Base-by-base conservation (phyloP, 2,329 filamentous ascomycete species). In the Pseudogymnoascus sp. region DNA sequence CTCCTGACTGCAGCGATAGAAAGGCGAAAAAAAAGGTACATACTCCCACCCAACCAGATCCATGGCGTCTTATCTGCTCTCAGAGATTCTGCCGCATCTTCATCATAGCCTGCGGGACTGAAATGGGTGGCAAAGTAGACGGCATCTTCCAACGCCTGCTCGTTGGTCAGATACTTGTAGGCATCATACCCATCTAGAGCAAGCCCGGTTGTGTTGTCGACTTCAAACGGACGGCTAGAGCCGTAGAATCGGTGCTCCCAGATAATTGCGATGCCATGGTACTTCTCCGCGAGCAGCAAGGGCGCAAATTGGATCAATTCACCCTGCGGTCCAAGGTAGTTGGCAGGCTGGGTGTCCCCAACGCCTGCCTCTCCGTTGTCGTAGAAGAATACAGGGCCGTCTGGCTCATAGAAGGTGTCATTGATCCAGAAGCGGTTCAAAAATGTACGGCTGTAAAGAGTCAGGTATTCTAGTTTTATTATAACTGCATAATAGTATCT, bases 201-300 rank as follows among this genome's bases (percentile, higher is more conserved):
- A 36, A 55, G 17, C 10, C 62, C 59, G 7, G 62, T 60, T 6
- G 39, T 38, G 10, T 44, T 29, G 13, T 61, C 51, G 36, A 58
- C 17, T 21, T 44, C 41, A 44, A 44, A 44, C 13, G 63, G 63
- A 42, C 48, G 55, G 31, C 41, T 61, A 17, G 44, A 35, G 21
- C 63, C 63, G 41, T 61, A 65, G 36, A 59, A 65, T 3, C 63
- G 62, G 58, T 65, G 61, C 36, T 65, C 63, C 63, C 63, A 65
- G 9, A 63, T 27, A 39, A 65, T 59, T n/a, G 39, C 58, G 10
- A 63, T 48, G n/a, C 61, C 62, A 17, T 58, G 8, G 21, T 61
- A 61, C 33, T 60, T 63, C 13, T 35, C 29, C 21, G 58, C 59
- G 8, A 64, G 58, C 17, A 62, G 55, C 15, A 63, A 38, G 3